Percentiles rank a stretch among this genome's conserved stretches.
Conservation (phyloP, 148 eudicot genomes). For the Chenopodium formosanum region DNA sequence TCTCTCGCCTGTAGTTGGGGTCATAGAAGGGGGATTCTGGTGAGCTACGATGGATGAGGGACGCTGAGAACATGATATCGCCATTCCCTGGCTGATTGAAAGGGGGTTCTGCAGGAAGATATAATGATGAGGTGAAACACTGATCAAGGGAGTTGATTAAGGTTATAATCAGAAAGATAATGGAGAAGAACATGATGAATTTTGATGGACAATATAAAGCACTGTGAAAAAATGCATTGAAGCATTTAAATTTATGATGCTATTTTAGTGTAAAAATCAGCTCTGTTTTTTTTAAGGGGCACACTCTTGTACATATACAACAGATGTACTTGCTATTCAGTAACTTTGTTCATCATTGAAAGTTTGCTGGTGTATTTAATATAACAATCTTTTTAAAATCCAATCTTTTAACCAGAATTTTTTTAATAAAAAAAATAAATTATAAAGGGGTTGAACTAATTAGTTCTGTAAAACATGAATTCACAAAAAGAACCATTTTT, state of each 20-base stretch:
- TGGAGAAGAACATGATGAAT: constrained; percentile 19
- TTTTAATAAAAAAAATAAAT: background rate
- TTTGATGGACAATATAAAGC: constrained; percentile 18
- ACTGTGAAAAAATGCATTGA: background rate
- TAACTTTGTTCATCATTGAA: constrained; percentile 11
- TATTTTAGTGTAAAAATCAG: constrained; percentile 10
- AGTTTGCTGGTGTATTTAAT: constrained; percentile 15
- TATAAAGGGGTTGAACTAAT: background rate
- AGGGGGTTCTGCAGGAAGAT: background rate
- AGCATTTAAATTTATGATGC: constrained; percentile 23
- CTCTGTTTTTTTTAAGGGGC: constrained; percentile 14
- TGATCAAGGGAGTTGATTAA: constrained; percentile 13
- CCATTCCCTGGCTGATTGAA: background rate
- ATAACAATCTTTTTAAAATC: background rate
- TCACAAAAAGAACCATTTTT: background rate
- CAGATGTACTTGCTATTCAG: background rate
- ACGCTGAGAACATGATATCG: constrained; percentile 19
- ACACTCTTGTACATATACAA: constrained; percentile 24
- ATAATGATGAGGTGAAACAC: constrained; percentile 1
- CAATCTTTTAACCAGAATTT: background rate
- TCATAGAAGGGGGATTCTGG: constrained; percentile 32
- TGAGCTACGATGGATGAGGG: constrained; percentile 33
- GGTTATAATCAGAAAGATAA: constrained; percentile 16
- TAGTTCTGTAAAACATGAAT: background rate
- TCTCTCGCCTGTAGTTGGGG: constrained; percentile 19